phyloP scores from a whole-genome alignment of 352 stramenopile genomes.

The Pythium biforme region DNA sequence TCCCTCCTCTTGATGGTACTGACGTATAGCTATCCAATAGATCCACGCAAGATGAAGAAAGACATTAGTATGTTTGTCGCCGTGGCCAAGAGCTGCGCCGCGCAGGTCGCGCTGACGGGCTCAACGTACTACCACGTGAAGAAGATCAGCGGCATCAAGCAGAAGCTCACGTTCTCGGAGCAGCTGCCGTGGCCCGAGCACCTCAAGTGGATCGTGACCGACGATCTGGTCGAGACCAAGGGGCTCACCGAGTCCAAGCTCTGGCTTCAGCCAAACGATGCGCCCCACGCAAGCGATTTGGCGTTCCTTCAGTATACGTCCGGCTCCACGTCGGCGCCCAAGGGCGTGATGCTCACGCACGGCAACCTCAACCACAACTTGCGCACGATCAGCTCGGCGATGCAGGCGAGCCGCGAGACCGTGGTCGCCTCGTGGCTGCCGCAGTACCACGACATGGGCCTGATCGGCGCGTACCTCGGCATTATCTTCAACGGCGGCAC shows the following conservation, averaged over 20 bases:
- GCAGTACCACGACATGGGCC: constrained; percentile 99
- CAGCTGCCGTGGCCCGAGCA: constrained; percentile 82
- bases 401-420: constrained; percentile 87
- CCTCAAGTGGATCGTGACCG: constrained; percentile 86
- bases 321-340: constrained; percentile 97
- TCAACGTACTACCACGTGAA: constrained; percentile 93
- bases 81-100: constrained; percentile 91
- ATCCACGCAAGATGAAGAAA: constrained; percentile 94
- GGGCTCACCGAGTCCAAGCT: constrained; percentile 35
- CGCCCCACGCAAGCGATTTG: constrained; percentile 53
- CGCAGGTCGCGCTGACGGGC: constrained; percentile 92
- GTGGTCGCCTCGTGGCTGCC: constrained; percentile 98
- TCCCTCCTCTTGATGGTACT: too few species aligned
- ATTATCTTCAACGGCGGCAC: constrained; percentile 84
- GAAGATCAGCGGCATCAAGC: constrained; percentile 86
- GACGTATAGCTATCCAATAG: constrained; percentile 29
- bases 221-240: constrained; percentile 59
- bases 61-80: constrained; percentile 95
- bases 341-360: constrained; percentile 98
- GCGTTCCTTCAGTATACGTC: constrained; percentile 99
- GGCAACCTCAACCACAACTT: constrained; percentile 97
- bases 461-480: constrained; percentile 95
- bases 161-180: constrained; percentile 74
- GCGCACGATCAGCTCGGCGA: constrained; percentile 91
- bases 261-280: constrained; percentile 38